phyloP scores from a whole-genome alignment of 2,329 filamentous ascomycete genomes.

The Fonsecaea erecta region DNA sequence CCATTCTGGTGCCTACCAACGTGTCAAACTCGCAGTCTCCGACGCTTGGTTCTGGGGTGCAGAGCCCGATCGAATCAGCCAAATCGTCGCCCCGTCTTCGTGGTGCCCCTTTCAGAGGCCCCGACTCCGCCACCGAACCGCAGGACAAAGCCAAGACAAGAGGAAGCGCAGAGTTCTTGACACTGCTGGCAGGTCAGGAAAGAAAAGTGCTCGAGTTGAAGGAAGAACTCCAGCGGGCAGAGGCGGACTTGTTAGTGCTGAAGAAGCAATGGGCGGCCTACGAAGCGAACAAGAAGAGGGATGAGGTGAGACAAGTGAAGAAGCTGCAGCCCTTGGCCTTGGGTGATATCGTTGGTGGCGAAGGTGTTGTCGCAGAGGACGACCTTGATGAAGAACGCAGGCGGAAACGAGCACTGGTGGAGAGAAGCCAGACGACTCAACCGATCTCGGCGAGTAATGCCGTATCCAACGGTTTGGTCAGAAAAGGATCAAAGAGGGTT shows the following conservation, averaged over 20 bases:
- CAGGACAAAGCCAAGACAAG: conserved; percentile 41
- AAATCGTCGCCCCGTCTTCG: conserved; percentile 36
- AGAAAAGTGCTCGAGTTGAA: conserved; percentile 85
- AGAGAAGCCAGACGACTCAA: conserved; percentile 16
- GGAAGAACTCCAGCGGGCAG: conserved; percentile 85
- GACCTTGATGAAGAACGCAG: conserved; percentile 34
- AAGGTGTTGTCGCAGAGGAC: conserved; percentile 7
- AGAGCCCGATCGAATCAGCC: conserved; percentile 28
- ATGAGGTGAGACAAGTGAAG: conserved; percentile 55
- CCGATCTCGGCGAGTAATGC: not conserved
- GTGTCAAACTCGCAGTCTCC: conserved; percentile 39
- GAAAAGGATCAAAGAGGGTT: conserved; percentile 58
- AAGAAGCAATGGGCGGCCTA: conserved; percentile 83
- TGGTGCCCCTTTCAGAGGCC: conserved; percentile 19
- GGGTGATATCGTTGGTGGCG: conserved; percentile 24
- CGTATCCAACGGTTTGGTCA: conserved; percentile 8
- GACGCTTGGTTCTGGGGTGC: conserved; percentile 40
- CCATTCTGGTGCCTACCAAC: conserved; percentile 46
- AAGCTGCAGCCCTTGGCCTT: conserved; percentile 29
- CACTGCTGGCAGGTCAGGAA: conserved; percentile 89
- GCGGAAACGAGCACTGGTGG: conserved; percentile 29
- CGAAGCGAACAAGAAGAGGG: conserved; percentile 76
- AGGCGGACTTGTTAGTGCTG: conserved; percentile 73
- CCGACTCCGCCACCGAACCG: conserved; percentile 32
- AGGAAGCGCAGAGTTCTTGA: conserved; percentile 73